These are phyloP conservation scores for Posidonia australis DNA, from an alignment of 106 monocot genomes.

Conservation along the genomic window DNA sequence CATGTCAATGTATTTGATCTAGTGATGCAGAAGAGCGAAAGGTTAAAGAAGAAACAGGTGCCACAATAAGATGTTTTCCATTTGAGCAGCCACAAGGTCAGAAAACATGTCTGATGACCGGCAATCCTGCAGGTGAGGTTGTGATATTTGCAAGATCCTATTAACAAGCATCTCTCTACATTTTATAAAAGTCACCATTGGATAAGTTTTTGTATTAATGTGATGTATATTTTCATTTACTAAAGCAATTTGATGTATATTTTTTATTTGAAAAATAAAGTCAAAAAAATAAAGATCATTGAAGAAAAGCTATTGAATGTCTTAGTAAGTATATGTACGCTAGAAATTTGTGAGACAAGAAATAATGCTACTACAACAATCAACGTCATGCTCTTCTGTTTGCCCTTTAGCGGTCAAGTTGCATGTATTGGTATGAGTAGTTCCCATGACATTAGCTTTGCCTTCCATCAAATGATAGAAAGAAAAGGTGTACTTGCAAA, in stretches of 20 bases:
- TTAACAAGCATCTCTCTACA: constrained; percentile 7
- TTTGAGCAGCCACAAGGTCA: constrained; percentile 70
- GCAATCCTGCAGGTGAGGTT: constrained; percentile 67
- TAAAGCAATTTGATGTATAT: background rate
- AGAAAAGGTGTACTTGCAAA: too few relatives aligned
- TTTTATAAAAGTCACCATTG: background rate
- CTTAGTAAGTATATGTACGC: too few relatives aligned
- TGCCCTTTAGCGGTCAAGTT: too few relatives aligned
- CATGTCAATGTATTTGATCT: background rate
- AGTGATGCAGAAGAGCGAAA: constrained; percentile 75
- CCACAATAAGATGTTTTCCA: constrained; percentile 90
- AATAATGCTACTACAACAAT: too few relatives aligned
- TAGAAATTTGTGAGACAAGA: too few relatives aligned
- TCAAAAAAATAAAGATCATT: background rate
- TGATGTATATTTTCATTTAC: background rate
- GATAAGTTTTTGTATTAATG: background rate
- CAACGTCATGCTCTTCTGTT: too few relatives aligned
- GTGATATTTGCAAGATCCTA: constrained; percentile 95
- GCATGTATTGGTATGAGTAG: too few relatives aligned
- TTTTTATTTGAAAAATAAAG: background rate
- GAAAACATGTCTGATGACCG: constrained; percentile 87
- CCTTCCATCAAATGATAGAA: too few relatives aligned
- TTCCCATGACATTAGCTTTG: too few relatives aligned
- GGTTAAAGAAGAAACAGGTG: constrained; percentile 97
- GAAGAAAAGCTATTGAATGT: too few relatives aligned